Conservation (phyloP, 441 rosid genomes). For the Bruguiera hainesii region DNA sequence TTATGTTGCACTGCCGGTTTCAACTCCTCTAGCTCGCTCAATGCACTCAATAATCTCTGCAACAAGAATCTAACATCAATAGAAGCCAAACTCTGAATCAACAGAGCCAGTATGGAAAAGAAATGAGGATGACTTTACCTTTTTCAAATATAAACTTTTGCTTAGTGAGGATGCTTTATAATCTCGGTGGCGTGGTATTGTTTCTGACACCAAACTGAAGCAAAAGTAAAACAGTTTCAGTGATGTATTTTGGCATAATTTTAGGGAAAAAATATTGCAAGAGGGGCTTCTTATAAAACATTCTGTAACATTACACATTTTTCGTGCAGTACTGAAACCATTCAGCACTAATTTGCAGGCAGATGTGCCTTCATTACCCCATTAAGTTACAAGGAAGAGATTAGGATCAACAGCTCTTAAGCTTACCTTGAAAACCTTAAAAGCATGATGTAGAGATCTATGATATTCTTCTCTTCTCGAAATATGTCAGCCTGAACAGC, state of each 20-base stretch:
- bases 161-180: slow-evolving; percentile 47
- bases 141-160: slow-evolving; percentile 56
- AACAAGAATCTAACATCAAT: slow-evolving; percentile 26
- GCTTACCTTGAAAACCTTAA: slow-evolving; percentile 90
- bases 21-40: slow-evolving; percentile 80
- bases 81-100: slow-evolving; percentile 20
- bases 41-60: slow-evolving; percentile 63
- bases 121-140: slow-evolving; percentile 34
- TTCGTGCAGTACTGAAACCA: too few relatives aligned
- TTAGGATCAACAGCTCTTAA: slow-evolving; percentile 7
- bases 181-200: slow-evolving; percentile 89
- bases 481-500: slow-evolving; percentile 81
- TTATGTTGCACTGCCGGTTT: slow-evolving; percentile 75
- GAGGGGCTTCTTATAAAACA: too few relatives aligned
- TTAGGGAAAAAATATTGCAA: too few relatives aligned
- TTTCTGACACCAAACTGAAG: slow-evolving; percentile 86
- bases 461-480: slow-evolving; percentile 77
- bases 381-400: neutral
- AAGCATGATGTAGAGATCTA: slow-evolving; percentile 92
- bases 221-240: slow-evolving; percentile 20
- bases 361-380: neutral
- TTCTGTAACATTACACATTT: too few relatives aligned
- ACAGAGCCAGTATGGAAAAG: slow-evolving; percentile 5
- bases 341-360: too few relatives aligned
- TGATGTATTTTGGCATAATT: neutral